Conservation (phyloP, 306 rosid species). For the Prunus kanzakura region DNA sequence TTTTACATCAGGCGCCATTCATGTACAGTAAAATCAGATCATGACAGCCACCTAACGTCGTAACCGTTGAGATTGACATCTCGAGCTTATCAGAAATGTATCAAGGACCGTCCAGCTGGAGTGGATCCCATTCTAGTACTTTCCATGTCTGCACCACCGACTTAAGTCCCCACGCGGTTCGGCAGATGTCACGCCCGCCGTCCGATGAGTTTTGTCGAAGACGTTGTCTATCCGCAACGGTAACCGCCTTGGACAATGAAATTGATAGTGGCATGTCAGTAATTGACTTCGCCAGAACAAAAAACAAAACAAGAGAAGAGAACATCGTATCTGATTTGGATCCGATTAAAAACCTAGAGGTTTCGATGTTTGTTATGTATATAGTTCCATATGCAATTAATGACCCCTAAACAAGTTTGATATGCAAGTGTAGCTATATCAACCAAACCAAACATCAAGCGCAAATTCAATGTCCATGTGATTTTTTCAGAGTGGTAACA, state of each 20-base stretch:
- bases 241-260: not conserved
- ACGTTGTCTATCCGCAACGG: not conserved
- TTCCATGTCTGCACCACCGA: not conserved
- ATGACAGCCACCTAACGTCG: not conserved
- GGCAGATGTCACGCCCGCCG: not conserved
- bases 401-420: not conserved
- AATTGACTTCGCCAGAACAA: no score
- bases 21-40: not conserved
- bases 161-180: not conserved
- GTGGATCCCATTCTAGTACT: not conserved
- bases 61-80: not conserved
- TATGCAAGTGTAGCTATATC: not conserved
- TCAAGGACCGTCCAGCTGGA: not conserved
- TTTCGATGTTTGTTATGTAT: not conserved
- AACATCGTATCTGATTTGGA: not conserved
- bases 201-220: not conserved
- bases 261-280: not conserved
- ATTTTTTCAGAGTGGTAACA: no score
- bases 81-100: not conserved
- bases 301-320: not conserved
- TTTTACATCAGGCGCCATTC: not conserved
- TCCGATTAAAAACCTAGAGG: not conserved
- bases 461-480: not conserved
- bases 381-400: not conserved
- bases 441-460: not conserved